phyloP scores from a whole-genome alignment of 768 basidiomycete species.

The Lentinula sp. region DNA sequence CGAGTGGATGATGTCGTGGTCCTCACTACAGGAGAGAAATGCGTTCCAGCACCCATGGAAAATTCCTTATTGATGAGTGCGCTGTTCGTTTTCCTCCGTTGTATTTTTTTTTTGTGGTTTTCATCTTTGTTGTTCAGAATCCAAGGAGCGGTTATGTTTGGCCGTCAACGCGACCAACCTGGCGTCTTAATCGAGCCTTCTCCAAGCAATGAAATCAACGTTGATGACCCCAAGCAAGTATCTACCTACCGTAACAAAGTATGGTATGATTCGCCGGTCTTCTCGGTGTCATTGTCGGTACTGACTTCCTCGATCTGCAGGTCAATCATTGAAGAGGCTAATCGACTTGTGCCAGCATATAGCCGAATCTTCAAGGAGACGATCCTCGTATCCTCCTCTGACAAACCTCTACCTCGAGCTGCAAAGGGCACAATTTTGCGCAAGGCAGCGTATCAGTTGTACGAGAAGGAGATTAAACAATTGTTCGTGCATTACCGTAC shows the following conservation, averaged over 20 bases:
- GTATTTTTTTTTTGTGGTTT: background rate
- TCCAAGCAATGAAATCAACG: constrained; percentile 20
- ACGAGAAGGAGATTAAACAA: constrained; percentile 32
- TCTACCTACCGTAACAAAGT: constrained; percentile 22
- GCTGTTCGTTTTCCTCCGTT: constrained; percentile 10
- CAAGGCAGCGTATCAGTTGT: constrained; percentile 29
- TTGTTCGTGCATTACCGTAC: constrained; percentile 16
- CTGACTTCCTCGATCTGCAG: constrained; percentile 12
- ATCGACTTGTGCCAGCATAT: constrained; percentile 29
- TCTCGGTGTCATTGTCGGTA: background rate
- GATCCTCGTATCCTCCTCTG: constrained; percentile 34
- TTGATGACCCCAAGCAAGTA: constrained; percentile 18
- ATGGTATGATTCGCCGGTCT: constrained; percentile 18
- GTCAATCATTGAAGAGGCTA: constrained; percentile 35
- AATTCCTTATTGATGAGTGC: constrained; percentile 15
- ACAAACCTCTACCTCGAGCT: constrained; percentile 35
- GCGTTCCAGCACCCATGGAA: constrained; percentile 23
- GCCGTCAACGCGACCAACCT: constrained; percentile 24
- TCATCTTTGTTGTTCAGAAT: constrained; percentile 16
- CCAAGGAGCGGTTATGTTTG: constrained; percentile 32
- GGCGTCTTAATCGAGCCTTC: constrained; percentile 26
- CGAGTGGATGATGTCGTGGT: constrained; percentile 25
- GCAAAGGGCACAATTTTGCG: constrained; percentile 41
- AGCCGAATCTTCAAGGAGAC: constrained; percentile 46
- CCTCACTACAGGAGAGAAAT: constrained; percentile 25